Evolutionary conservation across 2,329 filamentous ascomycete species (phyloP), one percentile per base, ranked within the genome.

Genomic region (Xylaria sp.): DNA sequence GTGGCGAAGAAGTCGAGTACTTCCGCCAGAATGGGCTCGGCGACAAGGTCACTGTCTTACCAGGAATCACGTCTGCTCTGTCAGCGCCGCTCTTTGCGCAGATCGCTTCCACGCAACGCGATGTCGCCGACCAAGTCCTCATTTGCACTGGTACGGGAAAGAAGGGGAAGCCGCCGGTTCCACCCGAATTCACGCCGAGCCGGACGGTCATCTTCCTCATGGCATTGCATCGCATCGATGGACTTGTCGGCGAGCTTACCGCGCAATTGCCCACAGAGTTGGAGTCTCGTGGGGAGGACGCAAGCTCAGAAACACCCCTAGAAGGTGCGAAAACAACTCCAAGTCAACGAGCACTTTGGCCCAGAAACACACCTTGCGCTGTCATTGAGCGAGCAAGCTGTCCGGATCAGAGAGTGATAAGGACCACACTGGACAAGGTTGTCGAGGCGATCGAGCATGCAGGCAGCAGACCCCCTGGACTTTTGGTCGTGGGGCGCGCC

Each of bases 71-170:
- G 0, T 92, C 88, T 68, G 91, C 93, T 1, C 78, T 99, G 44
- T 89, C 85, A 59, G 94, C 92, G 8, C 91, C 93, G 0, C 79
- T 99, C 2, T 96, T 97, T 72, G 92, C 92, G 0, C 86, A 82
- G 5, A 90, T 99, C 37, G 93, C 94, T 1, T 81, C 89, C 0
- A 99, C 94, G 1, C 93, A 97, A 76, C 83, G 94, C 4, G 89
- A 89, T 50, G 89, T 96, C 0, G 89, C 91, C 2, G 94, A 99
- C 70, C 92, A 97, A 74, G 87, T 99, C 0, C 81, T 99, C 30
- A 83, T 99, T n/a, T 97, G 94, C 76, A 99, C 94, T 0, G 94
- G 94, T 0, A 99, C 94, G 0, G 94, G 94, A 0, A 85, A 94
- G 69, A 95, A 96, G 75, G 94, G 94, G 10, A 88, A 84, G 57